Percentiles rank a stretch among this genome's conserved stretches.
Conservation (phyloP, 176 grass and related monocot genomes). For the Themeda triandra region DNA sequence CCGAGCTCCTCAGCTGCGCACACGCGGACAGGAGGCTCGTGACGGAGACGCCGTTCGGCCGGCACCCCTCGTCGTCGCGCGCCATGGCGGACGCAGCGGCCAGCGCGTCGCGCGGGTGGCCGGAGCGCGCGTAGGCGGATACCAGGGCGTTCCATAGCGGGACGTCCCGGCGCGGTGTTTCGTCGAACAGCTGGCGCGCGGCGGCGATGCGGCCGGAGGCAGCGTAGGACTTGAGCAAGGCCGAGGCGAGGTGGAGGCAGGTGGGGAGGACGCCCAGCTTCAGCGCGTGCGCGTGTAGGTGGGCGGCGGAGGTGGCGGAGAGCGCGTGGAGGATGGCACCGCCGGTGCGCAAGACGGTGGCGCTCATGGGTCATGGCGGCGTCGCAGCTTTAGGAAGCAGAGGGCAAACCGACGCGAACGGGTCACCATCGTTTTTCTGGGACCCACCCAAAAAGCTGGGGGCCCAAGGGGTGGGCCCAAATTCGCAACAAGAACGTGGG, state of each 20-base stretch:
- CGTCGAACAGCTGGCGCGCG: slow-evolving; percentile 45
- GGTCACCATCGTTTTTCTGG: neutral
- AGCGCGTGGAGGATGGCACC: slow-evolving; percentile 18
- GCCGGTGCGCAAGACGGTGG: slow-evolving; percentile 22
- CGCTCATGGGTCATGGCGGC: slow-evolving; percentile 25
- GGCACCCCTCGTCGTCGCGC: neutral
- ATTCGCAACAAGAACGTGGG: neutral
- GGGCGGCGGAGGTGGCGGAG: neutral
- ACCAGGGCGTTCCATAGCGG: slow-evolving; percentile 57
- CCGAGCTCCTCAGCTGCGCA: slow-evolving; percentile 31
- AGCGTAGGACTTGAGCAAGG: slow-evolving; percentile 26
- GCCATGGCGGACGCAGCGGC: slow-evolving; percentile 19
- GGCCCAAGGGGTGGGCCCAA: neutral
- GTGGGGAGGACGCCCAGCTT: slow-evolving; percentile 21
- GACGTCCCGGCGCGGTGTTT: slow-evolving; percentile 40
- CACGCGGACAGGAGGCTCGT: slow-evolving; percentile 44
- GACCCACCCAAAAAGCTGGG: no score
- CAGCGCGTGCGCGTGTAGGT: slow-evolving; percentile 13
- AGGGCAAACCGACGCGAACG: no score
- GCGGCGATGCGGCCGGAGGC: slow-evolving; percentile 14
- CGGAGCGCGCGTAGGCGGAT: slow-evolving; percentile 20
- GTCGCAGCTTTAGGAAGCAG: neutral
- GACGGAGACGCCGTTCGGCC: slow-evolving; percentile 28
- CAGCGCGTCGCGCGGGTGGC: slow-evolving; percentile 9
- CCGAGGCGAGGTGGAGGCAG: slow-evolving; percentile 34